Conservation (phyloP, 495 filamentous ascomycete genomes). For the Polyplosphaeria fusca region DNA sequence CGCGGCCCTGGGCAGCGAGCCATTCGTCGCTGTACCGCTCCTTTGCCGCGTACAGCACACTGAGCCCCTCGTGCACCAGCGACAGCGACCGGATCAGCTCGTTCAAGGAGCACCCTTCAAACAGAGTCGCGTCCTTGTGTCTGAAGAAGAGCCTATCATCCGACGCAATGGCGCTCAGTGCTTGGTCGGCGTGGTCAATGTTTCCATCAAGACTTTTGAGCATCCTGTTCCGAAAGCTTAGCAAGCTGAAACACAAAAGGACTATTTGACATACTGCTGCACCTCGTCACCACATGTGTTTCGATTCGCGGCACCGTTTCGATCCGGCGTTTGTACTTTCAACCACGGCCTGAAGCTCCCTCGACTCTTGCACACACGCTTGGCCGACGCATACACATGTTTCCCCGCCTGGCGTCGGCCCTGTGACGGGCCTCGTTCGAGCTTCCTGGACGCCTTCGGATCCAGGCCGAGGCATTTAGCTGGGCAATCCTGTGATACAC, state of each 20-base stretch:
- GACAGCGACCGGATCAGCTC: conserved; percentile 8
- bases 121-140: conserved; percentile 5
- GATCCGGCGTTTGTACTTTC: conserved; percentile 22
- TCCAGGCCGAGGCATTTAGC: conserved; percentile 21
- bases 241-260: conserved; percentile 21
- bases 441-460: conserved; percentile 14
- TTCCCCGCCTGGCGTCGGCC: conserved; percentile 5
- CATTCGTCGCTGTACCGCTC: conserved; percentile 25
- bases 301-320: conserved; percentile 12
- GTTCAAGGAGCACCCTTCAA: conserved; percentile 21
- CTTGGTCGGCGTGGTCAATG: conserved; percentile 15
- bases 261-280: conserved; percentile 27
- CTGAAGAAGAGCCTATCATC: conserved; percentile 30
- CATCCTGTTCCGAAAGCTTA: conserved; percentile 25
- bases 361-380: conserved; percentile 16
- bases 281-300: conserved; percentile 26
- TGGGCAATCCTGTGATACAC: conserved; percentile 3
- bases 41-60: conserved; percentile 5
- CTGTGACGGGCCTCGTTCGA: conserved; percentile 23
- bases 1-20: conserved; percentile 24
- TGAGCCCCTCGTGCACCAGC: conserved; percentile 20
- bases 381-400: conserved; percentile 10
- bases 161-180: conserved; percentile 19
- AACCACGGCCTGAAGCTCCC: conserved; percentile 9
- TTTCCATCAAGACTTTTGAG: conserved; percentile 22